phyloP scores from a whole-genome alignment of 2,329 filamentous ascomycete genomes.

The Aspergillus ochraceus region DNA sequence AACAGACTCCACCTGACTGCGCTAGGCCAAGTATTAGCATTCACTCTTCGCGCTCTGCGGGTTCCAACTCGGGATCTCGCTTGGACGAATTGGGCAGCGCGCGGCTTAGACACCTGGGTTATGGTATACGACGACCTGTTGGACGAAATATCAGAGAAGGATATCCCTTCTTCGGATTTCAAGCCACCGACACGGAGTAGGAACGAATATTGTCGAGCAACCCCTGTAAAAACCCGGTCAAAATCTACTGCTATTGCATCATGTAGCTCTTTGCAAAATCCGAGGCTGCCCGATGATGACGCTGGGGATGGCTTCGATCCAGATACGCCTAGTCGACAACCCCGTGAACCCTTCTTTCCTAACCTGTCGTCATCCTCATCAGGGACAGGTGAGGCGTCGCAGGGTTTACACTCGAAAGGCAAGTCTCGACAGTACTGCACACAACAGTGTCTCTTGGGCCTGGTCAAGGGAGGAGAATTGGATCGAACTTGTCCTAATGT shows the following conservation, averaged over 20 bases:
- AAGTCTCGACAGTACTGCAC: slow-evolving; percentile 38
- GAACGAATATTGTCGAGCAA: too few species aligned
- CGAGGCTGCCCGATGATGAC: neutral
- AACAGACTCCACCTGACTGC: slow-evolving; percentile 32
- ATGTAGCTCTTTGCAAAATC: slow-evolving; percentile 8
- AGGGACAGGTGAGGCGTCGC: neutral
- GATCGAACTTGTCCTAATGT: slow-evolving; percentile 43
- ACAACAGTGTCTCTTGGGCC: slow-evolving; percentile 41
- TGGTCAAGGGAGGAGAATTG: slow-evolving; percentile 30
- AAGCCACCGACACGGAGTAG: slow-evolving; percentile 3
- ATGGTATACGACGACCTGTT: slow-evolving; percentile 25
- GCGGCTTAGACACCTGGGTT: slow-evolving; percentile 22
- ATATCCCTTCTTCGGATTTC: slow-evolving; percentile 20
- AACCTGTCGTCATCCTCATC: slow-evolving; percentile 8
- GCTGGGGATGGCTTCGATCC: neutral
- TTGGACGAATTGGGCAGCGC: neutral
- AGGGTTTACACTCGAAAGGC: slow-evolving; percentile 12
- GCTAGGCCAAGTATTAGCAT: slow-evolving; percentile 32
- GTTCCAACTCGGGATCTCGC: neutral
- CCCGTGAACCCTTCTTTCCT: slow-evolving; percentile 2
- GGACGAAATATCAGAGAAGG: slow-evolving; percentile 17
- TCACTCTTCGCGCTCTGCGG: slow-evolving; percentile 28
- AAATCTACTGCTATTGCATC: slow-evolving; percentile 7
- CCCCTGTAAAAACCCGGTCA: slow-evolving; percentile 10
- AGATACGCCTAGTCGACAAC: neutral